Conservation (phyloP, 2,329 filamentous ascomycete genomes). For the Talaromyces sp. region DNA sequence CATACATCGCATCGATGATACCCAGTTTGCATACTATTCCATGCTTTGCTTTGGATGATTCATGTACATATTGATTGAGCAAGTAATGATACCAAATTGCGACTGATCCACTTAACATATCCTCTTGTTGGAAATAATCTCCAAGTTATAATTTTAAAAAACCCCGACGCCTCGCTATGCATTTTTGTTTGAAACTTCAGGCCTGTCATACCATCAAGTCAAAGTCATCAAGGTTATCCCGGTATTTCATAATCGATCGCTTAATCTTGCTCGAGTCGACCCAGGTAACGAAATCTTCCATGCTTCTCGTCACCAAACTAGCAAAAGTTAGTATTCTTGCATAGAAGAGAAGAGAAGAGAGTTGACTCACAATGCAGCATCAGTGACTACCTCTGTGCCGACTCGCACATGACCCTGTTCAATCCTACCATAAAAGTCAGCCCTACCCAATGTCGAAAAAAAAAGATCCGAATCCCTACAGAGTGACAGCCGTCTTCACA, state of each 20-base stretch:
- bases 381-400: constrained; percentile 83
- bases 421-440: constrained; percentile 41
- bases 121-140: background rate
- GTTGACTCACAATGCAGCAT: constrained; percentile 64
- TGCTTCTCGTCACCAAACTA: constrained; percentile 69
- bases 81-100: background rate
- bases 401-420: constrained; percentile 93
- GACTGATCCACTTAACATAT: background rate
- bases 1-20: constrained; percentile 7
- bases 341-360: background rate
- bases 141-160: background rate
- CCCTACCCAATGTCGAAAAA: constrained; percentile 1
- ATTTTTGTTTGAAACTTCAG: background rate
- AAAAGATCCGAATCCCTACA: constrained; percentile 11
- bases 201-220: constrained; percentile 63
- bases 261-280: constrained; percentile 95
- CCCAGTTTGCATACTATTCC: background rate
- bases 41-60: background rate
- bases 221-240: constrained; percentile 93
- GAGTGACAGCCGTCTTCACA: constrained; percentile 62
- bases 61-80: background rate
- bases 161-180: constrained; percentile 10
- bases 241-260: constrained; percentile 90
- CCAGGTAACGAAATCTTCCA: constrained; percentile 98
- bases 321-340: background rate